These are phyloP conservation scores for Globisporangium paroecandrum DNA, from an alignment of 352 stramenopile species.

Conservation along the genomic window DNA sequence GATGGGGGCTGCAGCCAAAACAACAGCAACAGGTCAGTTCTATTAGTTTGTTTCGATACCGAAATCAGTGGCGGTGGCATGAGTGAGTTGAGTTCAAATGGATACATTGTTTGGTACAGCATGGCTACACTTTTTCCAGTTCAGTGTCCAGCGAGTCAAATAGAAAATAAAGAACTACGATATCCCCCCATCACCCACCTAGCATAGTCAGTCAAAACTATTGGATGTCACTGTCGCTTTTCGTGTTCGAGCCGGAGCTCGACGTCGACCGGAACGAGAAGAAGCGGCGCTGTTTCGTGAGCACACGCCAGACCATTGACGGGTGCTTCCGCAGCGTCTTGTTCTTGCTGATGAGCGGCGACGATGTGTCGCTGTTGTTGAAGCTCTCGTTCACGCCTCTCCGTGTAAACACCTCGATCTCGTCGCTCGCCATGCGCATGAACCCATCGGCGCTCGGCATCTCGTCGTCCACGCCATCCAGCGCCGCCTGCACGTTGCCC, in stretches of 20 bases:
- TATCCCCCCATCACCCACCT: background rate
- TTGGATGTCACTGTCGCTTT: conserved; percentile 12
- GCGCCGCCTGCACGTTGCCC: conserved; percentile 22
- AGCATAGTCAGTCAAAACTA: background rate
- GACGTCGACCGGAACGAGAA: conserved; percentile 44
- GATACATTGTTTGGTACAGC: background rate
- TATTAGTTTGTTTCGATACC: background rate
- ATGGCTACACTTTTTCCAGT: background rate
- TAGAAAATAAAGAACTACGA: background rate
- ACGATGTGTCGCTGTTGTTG: conserved; percentile 4
- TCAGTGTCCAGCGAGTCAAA: background rate
- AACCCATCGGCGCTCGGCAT: conserved; percentile 65
- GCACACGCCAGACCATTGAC: conserved; percentile 41
- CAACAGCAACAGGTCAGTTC: conserved; percentile 2
- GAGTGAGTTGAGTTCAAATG: background rate
- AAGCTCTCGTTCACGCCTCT: background rate
- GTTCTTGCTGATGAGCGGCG: background rate
- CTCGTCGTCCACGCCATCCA: conserved; percentile 18
- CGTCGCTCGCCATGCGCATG: conserved; percentile 69
- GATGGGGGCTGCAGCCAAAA: background rate
- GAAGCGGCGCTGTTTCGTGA: conserved; percentile 53
- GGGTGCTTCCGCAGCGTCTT: background rate
- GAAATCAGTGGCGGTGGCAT: background rate
- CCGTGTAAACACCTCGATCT: conserved; percentile 34
- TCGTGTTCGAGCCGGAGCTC: conserved; percentile 16